Percentiles rank a stretch among this genome's conserved stretches.
These are phyloP conservation scores for Geotrichum citri-aurantii DNA, from an alignment of 1,139 yeast genomes.

Conservation along the genomic window DNA sequence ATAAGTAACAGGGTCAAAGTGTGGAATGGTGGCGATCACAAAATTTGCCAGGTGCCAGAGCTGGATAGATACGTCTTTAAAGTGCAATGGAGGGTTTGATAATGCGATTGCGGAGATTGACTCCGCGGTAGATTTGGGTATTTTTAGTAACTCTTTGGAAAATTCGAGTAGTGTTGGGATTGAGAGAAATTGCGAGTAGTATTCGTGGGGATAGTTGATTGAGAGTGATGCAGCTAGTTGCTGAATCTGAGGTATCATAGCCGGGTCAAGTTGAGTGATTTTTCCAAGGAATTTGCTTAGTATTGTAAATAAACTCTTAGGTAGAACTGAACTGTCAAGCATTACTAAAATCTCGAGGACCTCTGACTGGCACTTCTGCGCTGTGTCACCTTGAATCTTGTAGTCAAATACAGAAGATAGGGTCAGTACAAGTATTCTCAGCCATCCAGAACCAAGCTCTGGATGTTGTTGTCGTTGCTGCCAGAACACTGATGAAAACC, in stretches of 20 bases:
- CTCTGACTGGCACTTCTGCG: conserved; percentile 4
- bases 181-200: conserved; percentile 2
- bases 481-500: background rate
- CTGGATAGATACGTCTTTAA: background rate
- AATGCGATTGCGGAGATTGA: background rate
- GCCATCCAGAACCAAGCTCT: background rate
- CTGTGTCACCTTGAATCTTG: background rate
- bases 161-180: conserved; percentile 4
- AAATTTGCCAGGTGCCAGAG: conserved; percentile 14
- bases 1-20: background rate
- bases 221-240: background rate
- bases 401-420: background rate
- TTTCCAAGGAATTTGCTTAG: background rate
- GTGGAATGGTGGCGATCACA: background rate
- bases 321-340: background rate
- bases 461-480: background rate
- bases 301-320: background rate
- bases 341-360: background rate
- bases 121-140: background rate
- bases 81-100: background rate
- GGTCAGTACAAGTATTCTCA: background rate
- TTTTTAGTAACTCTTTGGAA: background rate
- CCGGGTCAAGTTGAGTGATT: background rate
- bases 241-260: background rate
- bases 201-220: conserved; percentile 4